Evolutionary conservation across 768 basidiomycete genomes (phyloP).

Genomic region (Lactifluus volemus): DNA sequence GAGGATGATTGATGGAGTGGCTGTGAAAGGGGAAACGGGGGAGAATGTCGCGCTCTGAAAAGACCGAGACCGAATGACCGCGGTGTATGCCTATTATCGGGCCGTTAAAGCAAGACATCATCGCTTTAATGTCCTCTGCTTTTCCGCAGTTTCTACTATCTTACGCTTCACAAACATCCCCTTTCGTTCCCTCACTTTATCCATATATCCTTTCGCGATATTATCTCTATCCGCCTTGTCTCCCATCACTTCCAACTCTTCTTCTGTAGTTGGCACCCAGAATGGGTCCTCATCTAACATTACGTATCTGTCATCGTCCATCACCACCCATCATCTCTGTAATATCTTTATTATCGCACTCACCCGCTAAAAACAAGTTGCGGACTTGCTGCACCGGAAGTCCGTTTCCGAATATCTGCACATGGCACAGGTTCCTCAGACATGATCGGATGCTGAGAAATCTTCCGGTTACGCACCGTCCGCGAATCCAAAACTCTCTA

Average conservation of each 20-base stretch:
- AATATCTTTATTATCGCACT: constrained; percentile 23
- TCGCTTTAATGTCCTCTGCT: constrained; percentile 78
- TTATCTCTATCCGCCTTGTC: constrained; percentile 92
- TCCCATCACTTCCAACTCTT: constrained; percentile 93
- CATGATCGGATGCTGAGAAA: not conserved
- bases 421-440: not conserved
- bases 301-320: constrained; percentile 57
- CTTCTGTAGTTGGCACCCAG: constrained; percentile 96
- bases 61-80: too few species aligned
- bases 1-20: not conserved
- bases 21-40: not conserved
- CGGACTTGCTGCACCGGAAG: constrained; percentile 95
- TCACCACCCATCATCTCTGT: constrained; percentile 16
- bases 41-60: not conserved
- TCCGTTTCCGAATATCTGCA: constrained; percentile 88
- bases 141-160: constrained; percentile 93
- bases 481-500: constrained; percentile 96
- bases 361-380: constrained; percentile 95
- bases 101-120: constrained; percentile 12
- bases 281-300: constrained; percentile 91
- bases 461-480: constrained; percentile 56
- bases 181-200: constrained; percentile 81
- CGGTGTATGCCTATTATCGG: too few species aligned
- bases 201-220: constrained; percentile 90
- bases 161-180: constrained; percentile 95